Percentiles rank a stretch among this genome's conserved stretches.
phyloP scores from a whole-genome alignment of 2,329 filamentous ascomycete species.

The Cryphonectria nitschkei region DNA sequence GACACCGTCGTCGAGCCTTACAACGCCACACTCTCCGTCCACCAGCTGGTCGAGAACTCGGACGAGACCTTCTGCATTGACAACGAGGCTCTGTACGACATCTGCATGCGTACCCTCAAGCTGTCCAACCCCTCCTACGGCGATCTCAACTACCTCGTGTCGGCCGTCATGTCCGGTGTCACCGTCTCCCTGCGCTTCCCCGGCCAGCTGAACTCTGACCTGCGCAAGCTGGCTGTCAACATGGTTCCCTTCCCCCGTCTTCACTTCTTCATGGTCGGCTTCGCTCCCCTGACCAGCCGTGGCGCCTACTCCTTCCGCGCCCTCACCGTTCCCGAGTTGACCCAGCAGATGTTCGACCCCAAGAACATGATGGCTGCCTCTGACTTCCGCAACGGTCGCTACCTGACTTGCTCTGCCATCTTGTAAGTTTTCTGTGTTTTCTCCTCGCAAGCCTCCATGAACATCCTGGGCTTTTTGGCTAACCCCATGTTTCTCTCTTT shows the following conservation, averaged over 20 bases:
- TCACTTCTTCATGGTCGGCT: conserved; percentile 99
- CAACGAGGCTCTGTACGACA: conserved; percentile 99
- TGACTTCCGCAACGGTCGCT: conserved; percentile 99
- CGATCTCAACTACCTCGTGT: conserved; percentile 99
- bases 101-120: conserved; percentile 99
- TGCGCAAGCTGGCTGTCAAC: conserved; percentile 99
- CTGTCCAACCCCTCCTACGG: conserved; percentile 98
- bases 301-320: conserved; percentile 93
- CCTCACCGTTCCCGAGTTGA: conserved; percentile 95
- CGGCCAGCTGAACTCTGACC: conserved; percentile 99
- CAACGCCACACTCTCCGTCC: conserved; percentile 98
- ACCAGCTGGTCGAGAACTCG: conserved; percentile 99
- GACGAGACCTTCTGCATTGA: conserved; percentile 99
- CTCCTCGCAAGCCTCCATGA: neutral
- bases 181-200: conserved; percentile 99
- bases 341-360: conserved; percentile 99
- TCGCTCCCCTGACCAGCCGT: conserved; percentile 91
- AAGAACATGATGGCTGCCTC: conserved; percentile 99
- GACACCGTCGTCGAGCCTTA: conserved; percentile 99
- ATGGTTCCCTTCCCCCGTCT: conserved; percentile 99
- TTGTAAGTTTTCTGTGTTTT: conserved; percentile 63
- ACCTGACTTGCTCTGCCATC: conserved; percentile 99
- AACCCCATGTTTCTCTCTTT: conserved; percentile 30
- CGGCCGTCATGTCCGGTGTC: conserved; percentile 98
- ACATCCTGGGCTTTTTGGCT: neutral